Evolutionary conservation across 2,329 filamentous ascomycete species (phyloP), one percentile per base, ranked within the genome.

Genomic region (Colletotrichum neosansevieriae): DNA sequence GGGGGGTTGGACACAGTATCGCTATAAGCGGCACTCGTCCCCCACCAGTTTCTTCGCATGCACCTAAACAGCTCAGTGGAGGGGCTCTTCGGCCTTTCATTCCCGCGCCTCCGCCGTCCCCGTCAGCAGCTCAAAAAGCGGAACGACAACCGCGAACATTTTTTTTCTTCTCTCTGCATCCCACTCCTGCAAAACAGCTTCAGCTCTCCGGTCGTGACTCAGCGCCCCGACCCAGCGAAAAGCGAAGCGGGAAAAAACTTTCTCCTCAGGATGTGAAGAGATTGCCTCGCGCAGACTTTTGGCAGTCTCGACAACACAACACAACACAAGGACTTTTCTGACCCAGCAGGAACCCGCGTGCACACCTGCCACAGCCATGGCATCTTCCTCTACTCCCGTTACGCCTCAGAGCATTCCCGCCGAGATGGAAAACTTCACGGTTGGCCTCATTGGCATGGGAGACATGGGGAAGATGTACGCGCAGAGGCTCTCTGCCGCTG

Each of bases 391-490:
- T 15, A 50, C 45, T 64, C 51, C 61, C 38, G 15, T 7, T 24
- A 44, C 45, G 38, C 58, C 63, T 24, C 59, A 62, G 58, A 50
- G 69, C 51, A 68, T 81, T 70, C 82, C 82, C 17, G 69, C 75
- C 13, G 82, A 76, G 72, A 88, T 88, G 90, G 88, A 91, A 74
- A 85, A 87, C 76, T 93, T 93, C 78, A 89, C 91, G 71, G 88
- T 99, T 73, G 96, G 96, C 73, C 92, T 99, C 77, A 99, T 99
- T 79, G 96, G 96, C 70, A 98, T 99, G 94, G 96, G 96, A 72
- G 95, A 98, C 77, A 99, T 99, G 96, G 96, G 96, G 76, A 97
- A 92, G 87, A 97, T 99, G 94, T 99, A 99, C 81, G 93, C 96
- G 76, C 89, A 92, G 76, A 89, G 90, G 77, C 88, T 99, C 76